A percentile compares a stretch with the other conserved stretches of the same genome.
Conservation (phyloP, 371 early-diverging fungal genomes). For the Lichtheimia corymbifera region DNA sequence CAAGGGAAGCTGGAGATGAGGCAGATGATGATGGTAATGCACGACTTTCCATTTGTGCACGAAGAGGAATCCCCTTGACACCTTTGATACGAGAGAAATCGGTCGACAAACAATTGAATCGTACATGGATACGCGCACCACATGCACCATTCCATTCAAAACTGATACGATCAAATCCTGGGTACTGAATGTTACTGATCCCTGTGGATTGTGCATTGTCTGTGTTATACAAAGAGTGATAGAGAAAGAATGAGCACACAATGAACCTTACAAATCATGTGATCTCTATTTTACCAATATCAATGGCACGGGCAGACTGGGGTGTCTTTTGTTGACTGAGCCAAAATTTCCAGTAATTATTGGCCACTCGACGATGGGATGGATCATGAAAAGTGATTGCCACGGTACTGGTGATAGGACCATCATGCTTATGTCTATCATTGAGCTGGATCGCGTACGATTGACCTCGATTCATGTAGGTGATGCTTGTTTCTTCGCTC, state of each 20-base stretch:
- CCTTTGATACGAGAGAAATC: conserved; percentile 85
- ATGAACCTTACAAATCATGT: not conserved
- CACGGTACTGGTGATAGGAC: conserved; percentile 57
- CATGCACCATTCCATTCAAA: conserved; percentile 75
- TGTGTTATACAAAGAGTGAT: not conserved
- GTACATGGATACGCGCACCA: conserved; percentile 69
- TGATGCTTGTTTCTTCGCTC: conserved; percentile 44
- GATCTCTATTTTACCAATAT: conserved; percentile 44
- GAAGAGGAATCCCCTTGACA: conserved; percentile 81
- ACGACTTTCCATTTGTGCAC: conserved; percentile 36
- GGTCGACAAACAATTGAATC: conserved; percentile 80
- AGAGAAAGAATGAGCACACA: not conserved
- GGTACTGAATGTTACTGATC: conserved; percentile 51
- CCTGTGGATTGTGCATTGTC: conserved; percentile 39
- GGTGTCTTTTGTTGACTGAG: conserved; percentile 70
- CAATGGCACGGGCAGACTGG: conserved; percentile 64
- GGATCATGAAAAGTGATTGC: conserved; percentile 75
- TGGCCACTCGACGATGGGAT: conserved; percentile 65
- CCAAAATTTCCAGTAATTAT: conserved; percentile 81
- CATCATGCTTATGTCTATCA: conserved; percentile 40
- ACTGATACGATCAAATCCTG: conserved; percentile 68
- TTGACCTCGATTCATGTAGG: conserved; percentile 72
- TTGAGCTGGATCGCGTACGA: conserved; percentile 46
- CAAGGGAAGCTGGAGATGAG: too few species aligned
- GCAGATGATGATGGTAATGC: not conserved